Conservation (phyloP, 768 basidiomycete genomes). For the Agaricus blazei region DNA sequence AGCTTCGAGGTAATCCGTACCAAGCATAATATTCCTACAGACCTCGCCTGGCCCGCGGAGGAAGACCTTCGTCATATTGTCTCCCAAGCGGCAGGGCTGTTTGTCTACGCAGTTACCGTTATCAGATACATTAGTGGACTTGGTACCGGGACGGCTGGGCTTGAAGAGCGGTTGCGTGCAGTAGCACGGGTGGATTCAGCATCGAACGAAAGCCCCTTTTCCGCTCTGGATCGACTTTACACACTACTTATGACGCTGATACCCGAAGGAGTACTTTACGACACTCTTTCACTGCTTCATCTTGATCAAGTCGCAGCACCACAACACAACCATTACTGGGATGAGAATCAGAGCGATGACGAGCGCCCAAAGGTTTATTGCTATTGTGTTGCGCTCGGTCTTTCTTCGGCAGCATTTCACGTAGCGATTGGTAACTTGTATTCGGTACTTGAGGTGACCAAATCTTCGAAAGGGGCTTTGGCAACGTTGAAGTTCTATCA, state of each 20-base stretch:
- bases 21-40: background rate
- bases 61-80: background rate
- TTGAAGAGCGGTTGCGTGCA: background rate
- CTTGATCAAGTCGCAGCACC: background rate
- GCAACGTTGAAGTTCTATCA: background rate
- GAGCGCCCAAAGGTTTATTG: background rate
- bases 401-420: background rate
- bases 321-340: too few species aligned
- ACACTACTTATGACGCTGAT: background rate
- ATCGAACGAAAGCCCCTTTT: background rate
- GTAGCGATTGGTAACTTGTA: background rate
- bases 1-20: slow-evolving; percentile 9
- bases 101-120: background rate
- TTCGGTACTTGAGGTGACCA: background rate
- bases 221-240: background rate
- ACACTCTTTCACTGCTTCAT: background rate
- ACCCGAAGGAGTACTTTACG: background rate
- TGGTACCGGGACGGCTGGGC: too few species aligned
- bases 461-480: background rate
- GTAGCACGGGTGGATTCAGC: too few species aligned
- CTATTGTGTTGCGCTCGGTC: background rate
- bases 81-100: background rate
- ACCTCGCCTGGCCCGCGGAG: background rate
- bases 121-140: background rate
- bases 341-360: too few species aligned